Evolutionary conservation across 1,284 basidiomycete genomes (phyloP).

Genomic region (Entoloma clypeatum): DNA sequence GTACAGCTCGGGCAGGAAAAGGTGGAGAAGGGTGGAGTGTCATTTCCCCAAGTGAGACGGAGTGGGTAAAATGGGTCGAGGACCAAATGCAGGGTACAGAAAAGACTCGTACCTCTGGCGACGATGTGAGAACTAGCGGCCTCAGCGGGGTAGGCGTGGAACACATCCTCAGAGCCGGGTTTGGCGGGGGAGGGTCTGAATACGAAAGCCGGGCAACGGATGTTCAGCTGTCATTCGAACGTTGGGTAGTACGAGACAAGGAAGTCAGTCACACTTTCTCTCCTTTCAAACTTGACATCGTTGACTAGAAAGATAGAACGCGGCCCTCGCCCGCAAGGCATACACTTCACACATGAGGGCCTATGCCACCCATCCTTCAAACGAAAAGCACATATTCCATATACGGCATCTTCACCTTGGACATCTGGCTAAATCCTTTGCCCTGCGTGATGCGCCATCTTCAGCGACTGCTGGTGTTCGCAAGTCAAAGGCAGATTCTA

Average conservation of each 20-base stretch:
- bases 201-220: slow-evolving; percentile 93
- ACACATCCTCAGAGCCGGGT: slow-evolving; percentile 72
- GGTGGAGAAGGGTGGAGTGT: slow-evolving; percentile 95
- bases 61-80: slow-evolving; percentile 89
- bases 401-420: slow-evolving; percentile 92
- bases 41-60: slow-evolving; percentile 80
- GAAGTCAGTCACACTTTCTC: slow-evolving; percentile 47
- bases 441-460: slow-evolving; percentile 88
- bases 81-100: slow-evolving; percentile 63
- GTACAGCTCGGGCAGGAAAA: slow-evolving; percentile 94
- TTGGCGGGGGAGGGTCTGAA: slow-evolving; percentile 78
- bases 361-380: slow-evolving; percentile 94
- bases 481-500: slow-evolving; percentile 20
- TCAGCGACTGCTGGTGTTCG: slow-evolving; percentile 43
- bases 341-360: slow-evolving; percentile 93
- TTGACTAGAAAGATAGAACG: slow-evolving; percentile 50
- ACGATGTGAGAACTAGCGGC: slow-evolving; percentile 41
- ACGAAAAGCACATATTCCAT: slow-evolving; percentile 96
- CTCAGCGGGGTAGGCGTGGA: slow-evolving; percentile 68
- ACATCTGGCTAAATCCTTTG: slow-evolving; percentile 96
- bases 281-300: slow-evolving; percentile 8
- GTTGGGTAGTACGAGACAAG: slow-evolving; percentile 82
- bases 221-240: slow-evolving; percentile 92
- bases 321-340: slow-evolving; percentile 76
- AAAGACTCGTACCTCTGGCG: slow-evolving; percentile 24